Percentiles rank a stretch among this genome's conserved stretches.
phyloP scores from a whole-genome alignment of 192 early-diverging fungal genomes.

The Lunasporangiospora selenospora region DNA sequence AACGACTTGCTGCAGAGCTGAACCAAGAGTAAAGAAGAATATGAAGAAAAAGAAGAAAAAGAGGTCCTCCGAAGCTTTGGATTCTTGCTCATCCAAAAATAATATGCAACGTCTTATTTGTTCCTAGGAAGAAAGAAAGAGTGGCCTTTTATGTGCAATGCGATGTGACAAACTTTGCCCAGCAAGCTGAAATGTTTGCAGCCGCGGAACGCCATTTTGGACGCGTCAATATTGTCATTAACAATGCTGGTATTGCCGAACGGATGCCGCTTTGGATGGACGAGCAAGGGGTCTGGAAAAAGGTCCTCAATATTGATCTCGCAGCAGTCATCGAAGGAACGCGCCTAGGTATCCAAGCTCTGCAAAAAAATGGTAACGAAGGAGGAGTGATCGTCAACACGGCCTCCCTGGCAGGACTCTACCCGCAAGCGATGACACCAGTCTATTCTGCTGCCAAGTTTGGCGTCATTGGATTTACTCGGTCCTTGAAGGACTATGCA shows the following conservation, averaged over 20 bases:
- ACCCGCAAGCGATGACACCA: constrained; percentile 58
- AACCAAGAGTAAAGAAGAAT: constrained; percentile 16
- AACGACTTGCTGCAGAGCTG: constrained; percentile 24
- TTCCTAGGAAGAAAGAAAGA: constrained; percentile 27
- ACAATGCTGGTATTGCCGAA: constrained; percentile 65
- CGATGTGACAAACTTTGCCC: constrained; percentile 52
- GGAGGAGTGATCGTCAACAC: constrained; percentile 79
- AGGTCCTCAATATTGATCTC: constrained; percentile 75
- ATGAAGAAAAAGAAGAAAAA: not conserved
- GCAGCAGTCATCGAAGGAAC: constrained; percentile 77
- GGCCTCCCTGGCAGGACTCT: constrained; percentile 75
- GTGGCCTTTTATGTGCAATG: constrained; percentile 54
- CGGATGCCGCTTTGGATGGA: constrained; percentile 50
- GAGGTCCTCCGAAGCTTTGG: too few species aligned
- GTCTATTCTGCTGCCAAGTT: constrained; percentile 80
- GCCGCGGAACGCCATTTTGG: constrained; percentile 59
- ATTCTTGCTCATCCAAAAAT: too few species aligned
- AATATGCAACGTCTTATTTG: too few species aligned
- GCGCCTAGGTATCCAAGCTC: constrained; percentile 64
- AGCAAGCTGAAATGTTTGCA: constrained; percentile 45
- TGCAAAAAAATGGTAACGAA: constrained; percentile 46
- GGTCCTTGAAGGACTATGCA: constrained; percentile 51
- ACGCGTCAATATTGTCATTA: constrained; percentile 60
- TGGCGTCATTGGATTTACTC: constrained; percentile 69
- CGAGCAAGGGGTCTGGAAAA: constrained; percentile 45